These are phyloP conservation scores for Hypoxylon sp. DNA, from an alignment of 2,329 filamentous ascomycete genomes.

Conservation along the genomic window DNA sequence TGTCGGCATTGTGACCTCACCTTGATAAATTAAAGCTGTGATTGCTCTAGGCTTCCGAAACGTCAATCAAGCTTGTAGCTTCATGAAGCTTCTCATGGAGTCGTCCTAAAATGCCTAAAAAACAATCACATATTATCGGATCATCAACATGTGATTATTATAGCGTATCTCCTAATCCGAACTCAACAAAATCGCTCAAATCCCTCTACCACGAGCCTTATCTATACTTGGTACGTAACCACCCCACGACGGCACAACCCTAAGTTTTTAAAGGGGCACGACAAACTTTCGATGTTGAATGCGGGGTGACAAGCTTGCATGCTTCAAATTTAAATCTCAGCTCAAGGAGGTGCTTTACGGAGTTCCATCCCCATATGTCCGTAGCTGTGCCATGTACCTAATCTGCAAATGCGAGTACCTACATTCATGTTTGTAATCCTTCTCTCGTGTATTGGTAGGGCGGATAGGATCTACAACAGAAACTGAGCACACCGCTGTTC, in stretches of 20 bases:
- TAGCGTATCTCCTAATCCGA: slow-evolving; percentile 16
- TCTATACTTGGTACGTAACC: slow-evolving; percentile 17
- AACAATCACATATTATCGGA: slow-evolving; percentile 10
- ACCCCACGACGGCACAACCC: slow-evolving; percentile 35
- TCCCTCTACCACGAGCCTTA: slow-evolving; percentile 32
- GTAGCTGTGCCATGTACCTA: slow-evolving; percentile 10
- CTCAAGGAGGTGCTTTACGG: slow-evolving; percentile 22
- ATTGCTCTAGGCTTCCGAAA: slow-evolving; percentile 16
- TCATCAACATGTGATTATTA: slow-evolving; percentile 32
- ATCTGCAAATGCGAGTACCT: slow-evolving; percentile 10
- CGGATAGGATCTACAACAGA: slow-evolving; percentile 6
- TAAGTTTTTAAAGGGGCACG: slow-evolving; percentile 13
- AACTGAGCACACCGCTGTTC: slow-evolving; percentile 31
- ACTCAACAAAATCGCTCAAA: slow-evolving; percentile 44
- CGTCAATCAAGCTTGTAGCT: slow-evolving; percentile 23
- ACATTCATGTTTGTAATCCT: slow-evolving; percentile 7
- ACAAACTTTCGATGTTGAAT: slow-evolving; percentile 33
- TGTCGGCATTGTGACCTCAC: slow-evolving; percentile 17
- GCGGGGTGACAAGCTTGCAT: slow-evolving; percentile 40
- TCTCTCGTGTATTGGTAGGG: slow-evolving; percentile 3
- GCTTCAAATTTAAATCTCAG: slow-evolving; percentile 28
- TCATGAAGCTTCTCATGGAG: slow-evolving; percentile 3
- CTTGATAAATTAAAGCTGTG: slow-evolving; percentile 23
- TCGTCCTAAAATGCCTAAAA: slow-evolving; percentile 26
- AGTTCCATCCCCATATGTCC: slow-evolving; percentile 34